Evolutionary conservation across 1,139 yeast genomes (phyloP).

Genomic region (Wickerhamomyces sp.): DNA sequence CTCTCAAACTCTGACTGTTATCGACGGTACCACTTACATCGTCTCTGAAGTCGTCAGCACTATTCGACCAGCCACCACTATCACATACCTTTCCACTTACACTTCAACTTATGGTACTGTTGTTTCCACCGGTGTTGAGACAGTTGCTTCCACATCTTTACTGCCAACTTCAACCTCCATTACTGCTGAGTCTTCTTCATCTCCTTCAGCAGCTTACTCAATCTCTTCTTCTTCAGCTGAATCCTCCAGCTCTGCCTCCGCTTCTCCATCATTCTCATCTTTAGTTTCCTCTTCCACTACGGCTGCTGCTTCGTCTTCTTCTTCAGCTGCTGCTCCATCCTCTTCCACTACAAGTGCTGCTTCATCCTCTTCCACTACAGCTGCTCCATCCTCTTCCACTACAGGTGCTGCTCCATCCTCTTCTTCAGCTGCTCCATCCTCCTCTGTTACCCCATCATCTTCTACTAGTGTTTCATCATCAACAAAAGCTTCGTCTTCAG

Average conservation of each 20-base stretch:
- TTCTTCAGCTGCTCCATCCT: constrained; percentile 17
- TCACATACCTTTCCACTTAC: constrained; percentile 18
- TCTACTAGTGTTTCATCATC: constrained; percentile 14
- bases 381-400: constrained; percentile 8
- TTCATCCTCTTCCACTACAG: constrained; percentile 11
- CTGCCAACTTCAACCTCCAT: constrained; percentile 3
- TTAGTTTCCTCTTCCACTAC: constrained; percentile 1
- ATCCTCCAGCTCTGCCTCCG: constrained; percentile 18
- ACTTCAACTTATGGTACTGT: constrained; percentile 17
- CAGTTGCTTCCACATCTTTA: constrained; percentile 8
- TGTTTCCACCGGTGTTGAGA: constrained; percentile 14
- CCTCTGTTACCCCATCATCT: constrained; percentile 27
- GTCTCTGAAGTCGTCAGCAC: constrained; percentile 20
- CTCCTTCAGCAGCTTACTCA: constrained; percentile 8
- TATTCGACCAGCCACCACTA: constrained; percentile 20
- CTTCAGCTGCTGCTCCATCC: constrained; percentile 17
- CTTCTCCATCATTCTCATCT: constrained; percentile 21
- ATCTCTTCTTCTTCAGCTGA: constrained; percentile 14
- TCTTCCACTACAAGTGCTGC: constrained; percentile 21
- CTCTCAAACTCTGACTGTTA: constrained; percentile 17
- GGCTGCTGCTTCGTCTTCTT: constrained; percentile 12
- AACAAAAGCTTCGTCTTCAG: constrained; percentile 7
- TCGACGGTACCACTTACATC: constrained; percentile 24
- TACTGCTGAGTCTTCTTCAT: constrained; percentile 3
- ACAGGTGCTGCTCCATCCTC: constrained; percentile 6